Base-by-base conservation (phyloP, 371 early-diverging fungal genomes). In the Saksenaea oblongispora region DNA sequence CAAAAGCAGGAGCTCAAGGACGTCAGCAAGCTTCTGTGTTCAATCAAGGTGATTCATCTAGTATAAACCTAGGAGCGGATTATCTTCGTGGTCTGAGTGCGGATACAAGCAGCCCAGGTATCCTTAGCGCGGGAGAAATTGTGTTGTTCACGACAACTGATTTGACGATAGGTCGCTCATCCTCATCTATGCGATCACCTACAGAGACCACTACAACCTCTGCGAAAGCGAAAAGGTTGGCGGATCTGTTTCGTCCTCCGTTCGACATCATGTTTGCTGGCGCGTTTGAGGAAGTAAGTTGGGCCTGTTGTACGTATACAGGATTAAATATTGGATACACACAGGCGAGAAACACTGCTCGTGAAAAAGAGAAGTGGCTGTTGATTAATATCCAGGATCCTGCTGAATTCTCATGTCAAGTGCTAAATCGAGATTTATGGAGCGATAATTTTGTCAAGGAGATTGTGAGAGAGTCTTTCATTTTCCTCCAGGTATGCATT, bases 371-470 rank as follows among this genome's bases (percentile, higher is more conserved):
- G 27, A 94, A 90, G 66, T 96, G 95, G 95, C 65, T 98, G 37
- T 74, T 98, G 69, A 82, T 97, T 24, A 95, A 95, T 55, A 79
- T 97, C 28, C 94, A 96, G 60, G 91, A 95, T 59, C 83, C 87
- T 1, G 74, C 87, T 0, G 93, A 94, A 59, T 97, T 97, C 71
- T 73, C 86, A 13, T 96, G 96, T 73, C 95, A 96, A 65, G 80
- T 89, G 3, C 68, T 96, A 69, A 95, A 95, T 73, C 84, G 97
- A 44, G 98, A 97, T 81, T 79, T 96, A 44, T 98, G 97, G 97
- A 94, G 89, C 28, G 84, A 93, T 61, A 24, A 62, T 5, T 70
- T 79, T 24, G 90, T 96, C 10, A 90, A 93, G 71, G 91, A 92
- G 4, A 67, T 93, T 14, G 79, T 97, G 42, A 78, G 71, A 42